These are phyloP conservation scores for Metschnikowia peoriensis DNA, from an alignment of 805 yeast genomes.

Conservation along the genomic window DNA sequence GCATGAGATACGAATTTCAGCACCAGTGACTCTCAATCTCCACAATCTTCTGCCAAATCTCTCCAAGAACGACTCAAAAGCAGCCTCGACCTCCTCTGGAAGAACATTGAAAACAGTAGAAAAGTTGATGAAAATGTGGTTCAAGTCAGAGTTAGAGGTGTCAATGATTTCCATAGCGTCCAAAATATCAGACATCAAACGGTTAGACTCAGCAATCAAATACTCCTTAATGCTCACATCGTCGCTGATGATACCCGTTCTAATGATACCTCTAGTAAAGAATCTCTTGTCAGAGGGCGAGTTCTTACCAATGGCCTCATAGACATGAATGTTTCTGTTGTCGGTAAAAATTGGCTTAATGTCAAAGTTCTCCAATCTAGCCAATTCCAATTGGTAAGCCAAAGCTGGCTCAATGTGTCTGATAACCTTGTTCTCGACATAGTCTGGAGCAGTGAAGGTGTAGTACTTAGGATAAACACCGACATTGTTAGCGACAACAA, in stretches of 20 bases:
- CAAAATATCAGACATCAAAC: slow-evolving; percentile 92
- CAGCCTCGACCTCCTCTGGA: slow-evolving; percentile 95
- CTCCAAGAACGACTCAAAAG: slow-evolving; percentile 96
- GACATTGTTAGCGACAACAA: slow-evolving; percentile 76
- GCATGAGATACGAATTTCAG: slow-evolving; percentile 95
- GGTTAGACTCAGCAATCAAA: slow-evolving; percentile 91
- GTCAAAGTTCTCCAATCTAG: slow-evolving; percentile 90
- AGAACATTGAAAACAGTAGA: slow-evolving; percentile 92
- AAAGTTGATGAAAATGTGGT: slow-evolving; percentile 95
- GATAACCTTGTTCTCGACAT: slow-evolving; percentile 83
- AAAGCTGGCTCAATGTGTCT: slow-evolving; percentile 98
- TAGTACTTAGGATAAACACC: slow-evolving; percentile 94
- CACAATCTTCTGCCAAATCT: slow-evolving; percentile 96
- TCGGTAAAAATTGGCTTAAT: slow-evolving; percentile 94
- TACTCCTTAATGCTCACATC: slow-evolving; percentile 92
- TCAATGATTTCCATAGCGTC: slow-evolving; percentile 94
- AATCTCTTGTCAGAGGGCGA: slow-evolving; percentile 91
- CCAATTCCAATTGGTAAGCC: slow-evolving; percentile 95
- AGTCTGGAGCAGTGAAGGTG: slow-evolving; percentile 89
- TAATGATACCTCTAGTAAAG: slow-evolving; percentile 94
- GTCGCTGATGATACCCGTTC: slow-evolving; percentile 93
- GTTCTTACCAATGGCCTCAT: slow-evolving; percentile 93
- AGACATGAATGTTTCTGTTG: slow-evolving; percentile 95
- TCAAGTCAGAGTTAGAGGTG: slow-evolving; percentile 91
- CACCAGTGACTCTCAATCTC: slow-evolving; percentile 95